A percentile compares a stretch with the other conserved stretches of the same genome.
phyloP scores from a whole-genome alignment of 2,329 filamentous ascomycete genomes.

The Diaporthe batatas region DNA sequence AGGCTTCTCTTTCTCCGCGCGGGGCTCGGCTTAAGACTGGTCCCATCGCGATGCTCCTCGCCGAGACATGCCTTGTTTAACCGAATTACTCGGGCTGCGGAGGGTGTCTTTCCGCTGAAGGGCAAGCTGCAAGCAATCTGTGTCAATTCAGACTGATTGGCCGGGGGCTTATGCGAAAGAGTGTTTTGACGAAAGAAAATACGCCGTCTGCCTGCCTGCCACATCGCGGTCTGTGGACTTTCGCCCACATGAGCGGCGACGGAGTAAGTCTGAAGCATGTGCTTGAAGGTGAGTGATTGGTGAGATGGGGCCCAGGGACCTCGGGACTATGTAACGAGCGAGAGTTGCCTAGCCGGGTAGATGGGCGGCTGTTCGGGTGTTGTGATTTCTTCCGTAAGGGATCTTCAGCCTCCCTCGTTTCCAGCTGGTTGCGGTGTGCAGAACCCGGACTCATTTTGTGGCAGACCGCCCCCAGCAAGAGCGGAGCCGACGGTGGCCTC shows the following conservation, averaged over 20 bases:
- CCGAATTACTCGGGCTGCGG: neutral
- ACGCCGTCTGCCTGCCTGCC: neutral
- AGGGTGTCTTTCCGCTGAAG: neutral
- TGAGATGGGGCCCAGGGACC: neutral
- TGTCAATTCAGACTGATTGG: neutral
- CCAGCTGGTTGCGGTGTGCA: neutral
- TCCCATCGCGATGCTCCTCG: neutral
- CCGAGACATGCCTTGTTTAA: conserved; percentile 8
- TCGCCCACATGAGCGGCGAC: neutral
- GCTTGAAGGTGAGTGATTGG: neutral
- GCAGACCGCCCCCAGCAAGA: neutral
- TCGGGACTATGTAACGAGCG: neutral
- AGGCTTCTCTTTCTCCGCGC: neutral
- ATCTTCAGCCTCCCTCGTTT: neutral
- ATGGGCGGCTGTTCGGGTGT: neutral
- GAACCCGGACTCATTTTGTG: no score
- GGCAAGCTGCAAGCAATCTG: neutral
- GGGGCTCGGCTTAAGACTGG: neutral
- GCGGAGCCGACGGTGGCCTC: no score
- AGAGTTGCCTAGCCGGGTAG: neutral
- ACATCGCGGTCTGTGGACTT: neutral
- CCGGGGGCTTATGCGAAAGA: neutral
- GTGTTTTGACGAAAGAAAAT: neutral
- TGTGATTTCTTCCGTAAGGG: neutral
- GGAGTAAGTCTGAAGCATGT: neutral